These are phyloP conservation scores for Achaetomium macrosporum DNA, from an alignment of 2,329 filamentous ascomycete genomes.

Conservation along the genomic window DNA sequence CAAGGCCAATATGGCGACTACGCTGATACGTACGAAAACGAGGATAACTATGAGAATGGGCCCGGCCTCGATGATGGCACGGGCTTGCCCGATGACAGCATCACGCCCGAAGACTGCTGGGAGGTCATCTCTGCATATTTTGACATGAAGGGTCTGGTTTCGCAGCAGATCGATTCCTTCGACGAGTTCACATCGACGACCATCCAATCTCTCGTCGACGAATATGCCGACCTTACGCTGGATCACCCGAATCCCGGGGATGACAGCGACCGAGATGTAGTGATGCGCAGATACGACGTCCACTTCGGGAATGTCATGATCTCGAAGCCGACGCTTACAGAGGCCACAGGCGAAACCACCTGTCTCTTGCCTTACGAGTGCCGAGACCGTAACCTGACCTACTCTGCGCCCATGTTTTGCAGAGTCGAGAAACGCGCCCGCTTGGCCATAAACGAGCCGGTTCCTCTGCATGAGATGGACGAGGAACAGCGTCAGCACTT, in stretches of 20 bases:
- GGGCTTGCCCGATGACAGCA: slow-evolving; percentile 61
- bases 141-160: slow-evolving; percentile 89
- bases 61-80: slow-evolving; percentile 60
- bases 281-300: slow-evolving; percentile 88
- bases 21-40: slow-evolving; percentile 39
- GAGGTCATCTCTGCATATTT: slow-evolving; percentile 96
- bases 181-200: slow-evolving; percentile 94
- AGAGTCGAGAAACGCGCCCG: slow-evolving; percentile 81
- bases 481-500: slow-evolving; percentile 54
- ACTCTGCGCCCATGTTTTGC: slow-evolving; percentile 85
- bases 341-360: slow-evolving; percentile 82
- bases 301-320: slow-evolving; percentile 89
- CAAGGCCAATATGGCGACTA: slow-evolving; percentile 20
- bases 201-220: slow-evolving; percentile 89
- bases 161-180: slow-evolving; percentile 96
- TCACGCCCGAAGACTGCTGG: slow-evolving; percentile 98
- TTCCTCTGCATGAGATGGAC: slow-evolving; percentile 63
- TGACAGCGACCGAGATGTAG: slow-evolving; percentile 70
- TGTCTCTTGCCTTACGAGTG: slow-evolving; percentile 91
- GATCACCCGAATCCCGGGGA: slow-evolving; percentile 82
- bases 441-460: slow-evolving; percentile 70
- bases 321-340: slow-evolving; percentile 82
- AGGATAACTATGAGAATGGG: slow-evolving; percentile 42
- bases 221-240: slow-evolving; percentile 85
- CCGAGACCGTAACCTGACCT: slow-evolving; percentile 90